These are phyloP conservation scores for Citrus glauca DNA, from an alignment of 345 rosid species.

Conservation along the genomic window DNA sequence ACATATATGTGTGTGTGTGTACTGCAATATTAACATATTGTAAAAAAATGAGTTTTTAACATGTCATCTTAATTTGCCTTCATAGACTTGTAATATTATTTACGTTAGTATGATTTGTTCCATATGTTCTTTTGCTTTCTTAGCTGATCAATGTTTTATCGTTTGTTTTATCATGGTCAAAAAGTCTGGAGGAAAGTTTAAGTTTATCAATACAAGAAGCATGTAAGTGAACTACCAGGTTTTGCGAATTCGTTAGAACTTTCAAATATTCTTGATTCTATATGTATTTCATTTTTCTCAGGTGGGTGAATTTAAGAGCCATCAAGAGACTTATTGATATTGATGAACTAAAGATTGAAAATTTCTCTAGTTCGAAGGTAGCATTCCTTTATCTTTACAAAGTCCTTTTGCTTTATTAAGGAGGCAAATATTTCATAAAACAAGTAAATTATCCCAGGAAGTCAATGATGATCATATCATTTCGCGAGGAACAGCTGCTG, in stretches of 20 bases:
- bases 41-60: neutral
- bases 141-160: constrained; percentile 11
- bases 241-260: neutral
- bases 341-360: constrained; percentile 29
- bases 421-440: neutral
- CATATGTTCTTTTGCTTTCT: neutral
- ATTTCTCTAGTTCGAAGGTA: constrained; percentile 31
- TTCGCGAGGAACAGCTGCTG: constrained; percentile 28
- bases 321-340: constrained; percentile 43
- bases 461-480: constrained; percentile 10
- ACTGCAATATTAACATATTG: neutral
- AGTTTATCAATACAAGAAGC: constrained; percentile 44
- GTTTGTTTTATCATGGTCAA: constrained; percentile 17
- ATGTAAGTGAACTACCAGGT: constrained; percentile 36
- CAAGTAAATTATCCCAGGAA: constrained; percentile 14
- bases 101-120: constrained; percentile 5
- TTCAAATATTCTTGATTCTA: constrained; percentile 4
- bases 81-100: neutral
- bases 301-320: constrained; percentile 58
- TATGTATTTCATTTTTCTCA: constrained; percentile 17
- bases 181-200: constrained; percentile 38
- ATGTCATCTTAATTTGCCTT: neutral
- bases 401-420: neutral
- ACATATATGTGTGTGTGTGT: neutral
- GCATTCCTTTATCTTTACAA: neutral